These are phyloP conservation scores for Cucumis sativus DNA, from an alignment of 306 rosid species.

Conservation along the genomic window DNA sequence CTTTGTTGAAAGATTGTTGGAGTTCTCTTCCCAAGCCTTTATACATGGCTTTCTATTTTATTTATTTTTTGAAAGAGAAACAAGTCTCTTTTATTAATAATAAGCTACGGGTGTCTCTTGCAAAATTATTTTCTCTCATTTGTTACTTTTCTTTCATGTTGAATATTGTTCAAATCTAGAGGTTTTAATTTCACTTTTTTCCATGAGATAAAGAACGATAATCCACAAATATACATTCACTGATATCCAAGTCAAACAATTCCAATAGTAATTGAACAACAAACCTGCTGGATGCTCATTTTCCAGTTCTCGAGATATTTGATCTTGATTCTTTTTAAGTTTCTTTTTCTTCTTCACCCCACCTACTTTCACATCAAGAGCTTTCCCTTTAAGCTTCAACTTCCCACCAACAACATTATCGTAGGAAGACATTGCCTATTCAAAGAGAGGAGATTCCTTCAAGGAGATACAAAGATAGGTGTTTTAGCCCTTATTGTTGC, in stretches of 20 bases:
- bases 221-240: neutral
- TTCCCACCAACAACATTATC: constrained; percentile 92
- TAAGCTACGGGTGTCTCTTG: neutral
- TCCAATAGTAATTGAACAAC: constrained; percentile 5
- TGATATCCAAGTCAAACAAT: neutral
- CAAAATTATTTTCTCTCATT: neutral
- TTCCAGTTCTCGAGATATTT: constrained; percentile 26
- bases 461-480: neutral
- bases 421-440: constrained; percentile 47
- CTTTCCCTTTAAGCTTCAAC: constrained; percentile 97
- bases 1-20: neutral
- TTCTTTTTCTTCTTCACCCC: constrained; percentile 90
- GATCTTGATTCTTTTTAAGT: constrained; percentile 44
- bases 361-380: constrained; percentile 83
- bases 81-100: too few relatives aligned
- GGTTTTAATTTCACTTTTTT: neutral
- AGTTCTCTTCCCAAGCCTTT: neutral
- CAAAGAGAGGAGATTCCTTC: neutral
- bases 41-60: neutral
- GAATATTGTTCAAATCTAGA: neutral
- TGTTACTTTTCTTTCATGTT: neutral
- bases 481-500: neutral
- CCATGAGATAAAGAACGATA: neutral
- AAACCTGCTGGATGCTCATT: constrained; percentile 48
- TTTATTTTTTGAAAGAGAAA: too few relatives aligned